phyloP scores from a whole-genome alignment of 2,329 filamentous ascomycete genomes.

The Knoxdaviesia proteae region DNA sequence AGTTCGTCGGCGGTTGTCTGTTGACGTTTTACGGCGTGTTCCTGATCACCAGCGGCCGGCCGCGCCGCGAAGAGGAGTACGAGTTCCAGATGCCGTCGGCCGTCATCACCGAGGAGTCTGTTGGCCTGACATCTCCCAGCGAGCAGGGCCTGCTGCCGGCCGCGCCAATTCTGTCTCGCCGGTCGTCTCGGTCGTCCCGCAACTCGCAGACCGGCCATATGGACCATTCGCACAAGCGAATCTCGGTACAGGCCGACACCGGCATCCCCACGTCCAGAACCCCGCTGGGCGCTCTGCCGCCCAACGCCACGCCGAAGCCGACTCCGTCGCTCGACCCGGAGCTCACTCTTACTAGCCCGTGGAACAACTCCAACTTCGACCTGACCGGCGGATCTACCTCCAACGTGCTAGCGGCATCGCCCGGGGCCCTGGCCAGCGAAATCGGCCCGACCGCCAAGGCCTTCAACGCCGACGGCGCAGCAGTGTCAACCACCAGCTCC shows the following conservation, averaged over 20 bases:
- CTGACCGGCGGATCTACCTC: no score
- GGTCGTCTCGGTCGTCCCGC: conserved; percentile 17
- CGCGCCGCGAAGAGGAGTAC: conserved; percentile 33
- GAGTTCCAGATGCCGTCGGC: conserved; percentile 30
- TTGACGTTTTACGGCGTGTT: conserved; percentile 95
- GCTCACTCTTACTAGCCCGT: conserved; percentile 12
- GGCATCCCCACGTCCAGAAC: conserved; percentile 16
- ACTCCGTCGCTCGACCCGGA: background rate
- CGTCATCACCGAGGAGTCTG: conserved; percentile 42
- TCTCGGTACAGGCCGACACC: conserved; percentile 14
- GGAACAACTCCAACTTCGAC: conserved; percentile 10
- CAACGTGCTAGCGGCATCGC: background rate
- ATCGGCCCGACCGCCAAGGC: conserved; percentile 5
- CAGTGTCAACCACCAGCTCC: conserved; percentile 10
- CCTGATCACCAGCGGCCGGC: conserved; percentile 74
- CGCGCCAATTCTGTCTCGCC: conserved; percentile 16
- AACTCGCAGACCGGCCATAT: conserved; percentile 7
- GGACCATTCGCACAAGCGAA: conserved; percentile 11
- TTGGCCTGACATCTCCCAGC: conserved; percentile 35
- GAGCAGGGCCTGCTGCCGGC: conserved; percentile 1
- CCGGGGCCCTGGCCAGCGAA: conserved; percentile 11
- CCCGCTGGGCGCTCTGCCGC: conserved; percentile 13
- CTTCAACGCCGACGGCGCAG: no score
- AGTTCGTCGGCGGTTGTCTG: conserved; percentile 78
- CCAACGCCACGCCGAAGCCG: conserved; percentile 10